These are phyloP conservation scores for Suillus brevipes DNA, from an alignment of 768 basidiomycete genomes.

Conservation along the genomic window DNA sequence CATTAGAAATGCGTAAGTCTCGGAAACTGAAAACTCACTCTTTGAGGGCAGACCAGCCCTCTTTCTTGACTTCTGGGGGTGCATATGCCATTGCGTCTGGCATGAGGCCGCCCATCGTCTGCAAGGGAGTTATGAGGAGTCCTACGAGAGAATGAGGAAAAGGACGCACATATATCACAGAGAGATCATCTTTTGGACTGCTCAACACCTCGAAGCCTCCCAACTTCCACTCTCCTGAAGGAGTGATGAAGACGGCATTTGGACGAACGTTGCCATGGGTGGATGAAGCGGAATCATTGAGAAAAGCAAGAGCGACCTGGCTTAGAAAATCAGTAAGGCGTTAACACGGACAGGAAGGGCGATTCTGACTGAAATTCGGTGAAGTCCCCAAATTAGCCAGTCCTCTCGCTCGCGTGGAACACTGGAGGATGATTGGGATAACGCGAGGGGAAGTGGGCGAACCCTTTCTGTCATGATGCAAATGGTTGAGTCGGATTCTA, in stretches of 20 bases:
- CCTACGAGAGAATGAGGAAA: not conserved
- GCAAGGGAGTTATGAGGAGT: slow-evolving; percentile 6
- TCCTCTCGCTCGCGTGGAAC: slow-evolving; percentile 71
- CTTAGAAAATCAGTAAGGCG: slow-evolving; percentile 3
- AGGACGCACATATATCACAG: slow-evolving; percentile 75
- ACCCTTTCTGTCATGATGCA: slow-evolving; percentile 96
- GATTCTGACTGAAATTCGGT: slow-evolving; percentile 71
- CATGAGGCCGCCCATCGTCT: slow-evolving; percentile 68
- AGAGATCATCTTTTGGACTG: slow-evolving; percentile 73
- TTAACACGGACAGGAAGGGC: slow-evolving; percentile 28
- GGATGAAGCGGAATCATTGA: slow-evolving; percentile 81
- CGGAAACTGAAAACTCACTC: slow-evolving; percentile 51
- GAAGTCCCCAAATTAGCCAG: slow-evolving; percentile 92
- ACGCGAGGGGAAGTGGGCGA: slow-evolving; percentile 61
- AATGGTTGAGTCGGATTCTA: slow-evolving; percentile 84
- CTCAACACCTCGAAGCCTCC: slow-evolving; percentile 93
- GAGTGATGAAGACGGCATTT: slow-evolving; percentile 86
- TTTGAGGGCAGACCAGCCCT: slow-evolving; percentile 81
- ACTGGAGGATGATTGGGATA: slow-evolving; percentile 65
- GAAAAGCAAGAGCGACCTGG: slow-evolving; percentile 85
- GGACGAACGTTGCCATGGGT: slow-evolving; percentile 80
- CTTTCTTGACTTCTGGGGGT: slow-evolving; percentile 86
- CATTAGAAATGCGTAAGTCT: slow-evolving; percentile 1
- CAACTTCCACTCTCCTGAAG: slow-evolving; percentile 94
- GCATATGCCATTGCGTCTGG: slow-evolving; percentile 63